Evolutionary conservation across 1,139 yeast species (phyloP).

Genomic region (Debaryomyces fabryi): DNA sequence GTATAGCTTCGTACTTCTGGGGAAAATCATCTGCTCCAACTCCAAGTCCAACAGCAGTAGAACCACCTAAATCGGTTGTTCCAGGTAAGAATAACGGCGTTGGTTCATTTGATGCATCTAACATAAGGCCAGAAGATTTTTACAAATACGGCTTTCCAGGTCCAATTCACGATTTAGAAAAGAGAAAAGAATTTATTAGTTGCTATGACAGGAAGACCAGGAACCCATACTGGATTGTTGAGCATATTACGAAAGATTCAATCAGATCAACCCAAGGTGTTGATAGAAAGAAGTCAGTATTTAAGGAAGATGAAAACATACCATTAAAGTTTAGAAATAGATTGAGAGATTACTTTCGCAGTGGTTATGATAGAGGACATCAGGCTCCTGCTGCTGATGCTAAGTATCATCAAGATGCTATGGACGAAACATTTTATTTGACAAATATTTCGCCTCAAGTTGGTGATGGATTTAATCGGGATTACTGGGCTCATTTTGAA

Average conservation of each 20-base stretch:
- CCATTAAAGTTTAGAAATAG: conserved; percentile 77
- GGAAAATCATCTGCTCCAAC: conserved; percentile 31
- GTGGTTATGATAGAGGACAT: conserved; percentile 97
- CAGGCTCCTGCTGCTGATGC: conserved; percentile 99
- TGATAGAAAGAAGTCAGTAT: conserved; percentile 79
- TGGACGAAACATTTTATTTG: conserved; percentile 90
- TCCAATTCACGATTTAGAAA: conserved; percentile 82
- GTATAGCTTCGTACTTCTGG: conserved; percentile 48
- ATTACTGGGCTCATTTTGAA: conserved; percentile 96
- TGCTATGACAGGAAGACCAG: conserved; percentile 84
- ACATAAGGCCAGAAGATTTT: conserved; percentile 70
- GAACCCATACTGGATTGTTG: conserved; percentile 89
- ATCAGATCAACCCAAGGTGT: conserved; percentile 52
- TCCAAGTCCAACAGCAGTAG: conserved; percentile 8
- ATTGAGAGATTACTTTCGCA: conserved; percentile 84
- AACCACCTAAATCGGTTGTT: conserved; percentile 12
- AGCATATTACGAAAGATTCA: conserved; percentile 83
- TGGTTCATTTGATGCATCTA: conserved; percentile 28
- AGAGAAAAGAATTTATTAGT: conserved; percentile 74
- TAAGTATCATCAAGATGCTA: conserved; percentile 82
- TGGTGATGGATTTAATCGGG: conserved; percentile 96
- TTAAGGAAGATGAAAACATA: conserved; percentile 84
- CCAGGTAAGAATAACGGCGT: conserved; percentile 20
- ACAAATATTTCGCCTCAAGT: conserved; percentile 97
- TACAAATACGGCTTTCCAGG: conserved; percentile 94